Evolutionary conservation across 768 basidiomycete genomes (phyloP).

Genomic region (Sporobolomyces pararoseus): DNA sequence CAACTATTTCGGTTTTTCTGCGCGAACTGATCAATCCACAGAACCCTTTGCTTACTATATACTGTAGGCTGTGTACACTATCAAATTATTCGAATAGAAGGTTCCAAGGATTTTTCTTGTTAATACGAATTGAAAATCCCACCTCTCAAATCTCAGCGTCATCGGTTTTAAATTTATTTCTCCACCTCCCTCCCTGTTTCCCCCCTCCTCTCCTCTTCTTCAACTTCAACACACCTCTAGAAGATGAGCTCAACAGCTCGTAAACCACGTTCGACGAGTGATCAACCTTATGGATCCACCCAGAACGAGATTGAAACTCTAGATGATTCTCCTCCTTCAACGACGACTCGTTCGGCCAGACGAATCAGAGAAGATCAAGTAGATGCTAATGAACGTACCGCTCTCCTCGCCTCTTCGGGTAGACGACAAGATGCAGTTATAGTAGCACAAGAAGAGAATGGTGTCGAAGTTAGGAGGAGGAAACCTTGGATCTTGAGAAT

Average conservation of each 20-base stretch:
- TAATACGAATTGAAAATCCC: too few relatives aligned
- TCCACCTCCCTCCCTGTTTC: too few relatives aligned
- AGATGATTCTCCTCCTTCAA: slow-evolving; percentile 16
- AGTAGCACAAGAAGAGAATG: not conserved
- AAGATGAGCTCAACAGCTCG: not conserved
- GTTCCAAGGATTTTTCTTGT: too few relatives aligned
- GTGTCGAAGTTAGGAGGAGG: not conserved
- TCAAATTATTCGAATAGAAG: too few relatives aligned
- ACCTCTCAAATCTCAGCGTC: too few relatives aligned
- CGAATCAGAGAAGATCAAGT: not conserved
- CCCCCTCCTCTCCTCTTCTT: too few relatives aligned
- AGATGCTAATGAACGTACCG: slow-evolving; percentile 16
- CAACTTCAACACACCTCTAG: not conserved
- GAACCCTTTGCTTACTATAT: too few relatives aligned
- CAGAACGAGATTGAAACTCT: slow-evolving; percentile 19
- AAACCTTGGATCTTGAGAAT: slow-evolving; percentile 23
- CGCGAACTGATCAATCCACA: too few relatives aligned
- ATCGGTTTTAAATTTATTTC: too few relatives aligned
- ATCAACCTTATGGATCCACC: not conserved
- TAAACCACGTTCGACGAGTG: not conserved
- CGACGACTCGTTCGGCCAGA: not conserved
- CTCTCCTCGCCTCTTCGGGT: slow-evolving; percentile 13
- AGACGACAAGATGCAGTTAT: too few relatives aligned
- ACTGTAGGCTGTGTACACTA: too few relatives aligned
- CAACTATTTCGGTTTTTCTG: too few relatives aligned